Percentiles rank a stretch among this genome's conserved stretches.
Conservation (phyloP, 2,329 filamentous ascomycete genomes). For the Falciphora oryzae region DNA sequence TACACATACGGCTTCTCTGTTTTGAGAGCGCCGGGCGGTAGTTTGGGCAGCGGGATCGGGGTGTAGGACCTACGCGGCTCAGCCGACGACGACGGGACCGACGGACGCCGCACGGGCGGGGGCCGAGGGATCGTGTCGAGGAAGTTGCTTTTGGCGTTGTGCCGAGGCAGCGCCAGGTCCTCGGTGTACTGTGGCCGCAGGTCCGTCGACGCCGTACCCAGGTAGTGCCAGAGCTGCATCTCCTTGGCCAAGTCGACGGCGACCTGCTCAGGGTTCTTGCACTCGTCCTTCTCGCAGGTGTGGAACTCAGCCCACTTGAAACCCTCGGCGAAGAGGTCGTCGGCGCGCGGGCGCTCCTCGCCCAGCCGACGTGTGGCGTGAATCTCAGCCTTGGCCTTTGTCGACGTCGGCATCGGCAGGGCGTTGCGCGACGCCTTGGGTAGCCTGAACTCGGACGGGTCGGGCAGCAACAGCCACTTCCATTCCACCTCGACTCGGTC, state of each 20-base stretch:
- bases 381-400: constrained; percentile 59
- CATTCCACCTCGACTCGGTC: constrained; percentile 74
- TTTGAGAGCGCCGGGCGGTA: constrained; percentile 21
- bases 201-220: constrained; percentile 82
- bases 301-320: constrained; percentile 79
- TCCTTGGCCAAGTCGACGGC: constrained; percentile 67
- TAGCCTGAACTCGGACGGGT: constrained; percentile 63
- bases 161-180: constrained; percentile 51
- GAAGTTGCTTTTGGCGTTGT: constrained; percentile 67
- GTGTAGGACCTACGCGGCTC: constrained; percentile 19
- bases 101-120: constrained; percentile 23
- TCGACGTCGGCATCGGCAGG: constrained; percentile 61
- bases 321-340: constrained; percentile 61
- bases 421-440: constrained; percentile 71
- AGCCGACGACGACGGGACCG: constrained; percentile 12
- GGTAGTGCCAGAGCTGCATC: constrained; percentile 81
- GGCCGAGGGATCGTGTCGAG: constrained; percentile 58
- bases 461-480: constrained; percentile 74
- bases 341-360: constrained; percentile 58
- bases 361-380: constrained; percentile 59
- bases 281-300: constrained; percentile 41
- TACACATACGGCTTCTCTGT: constrained; percentile 47
- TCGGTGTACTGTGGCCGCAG: constrained; percentile 88
- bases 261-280: constrained; percentile 51
- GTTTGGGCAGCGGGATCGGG: constrained; percentile 20